Base-by-base conservation (phyloP, 2,329 filamentous ascomycete genomes). In the Microsporum canis region DNA sequence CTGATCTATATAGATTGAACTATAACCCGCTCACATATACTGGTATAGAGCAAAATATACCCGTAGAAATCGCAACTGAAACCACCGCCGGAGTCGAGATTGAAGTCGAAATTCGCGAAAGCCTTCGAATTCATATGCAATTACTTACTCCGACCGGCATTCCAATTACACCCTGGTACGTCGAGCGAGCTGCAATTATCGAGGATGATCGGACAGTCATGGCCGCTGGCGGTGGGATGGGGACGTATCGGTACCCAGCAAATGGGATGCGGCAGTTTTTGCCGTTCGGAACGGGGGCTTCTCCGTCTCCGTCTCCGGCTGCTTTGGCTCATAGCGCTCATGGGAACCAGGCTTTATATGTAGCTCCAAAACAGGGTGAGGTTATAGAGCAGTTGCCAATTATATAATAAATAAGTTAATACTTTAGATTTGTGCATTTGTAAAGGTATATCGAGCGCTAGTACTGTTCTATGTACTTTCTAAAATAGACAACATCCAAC, bases 371-470 rank as follows among this genome's bases (percentile, higher is more conserved):
- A 34, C 49, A 36, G 31, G 49, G 49, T 17, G 49, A 55, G 49
- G 31, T 55, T 36, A 55, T 55, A 36, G 49, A 55, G 49, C 49
- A 55, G 49, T 55, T 55, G 36, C 49, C 49, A 49, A 36, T 55
- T 55, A 55, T 55, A 55, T 55, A 55, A 55, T 55, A 55, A 55
- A 55, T 55, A 55, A 55, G 49, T 55, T 34, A 55, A 55, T 55
- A 55, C 49, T 55, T 55, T 55, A 31, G 49, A 36, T 17, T 23
- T 23, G 49, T 36, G 33, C 49, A 34, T 36, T 23, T 43, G 39
- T 43, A 43, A 43, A 14, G n/a, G 17, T n/a, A n/a, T 43, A 43
- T 43, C 39, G 14, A 12, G 12, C 38, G 10, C 38, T 39, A 23
- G 17, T 23, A 23, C 17, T 23, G 17, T 23, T 23, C 17, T 23